Percentiles rank a stretch among this genome's conserved stretches.
These are phyloP conservation scores for Rhodomyrtus psidioides DNA, from an alignment of 441 rosid species.

Conservation along the genomic window DNA sequence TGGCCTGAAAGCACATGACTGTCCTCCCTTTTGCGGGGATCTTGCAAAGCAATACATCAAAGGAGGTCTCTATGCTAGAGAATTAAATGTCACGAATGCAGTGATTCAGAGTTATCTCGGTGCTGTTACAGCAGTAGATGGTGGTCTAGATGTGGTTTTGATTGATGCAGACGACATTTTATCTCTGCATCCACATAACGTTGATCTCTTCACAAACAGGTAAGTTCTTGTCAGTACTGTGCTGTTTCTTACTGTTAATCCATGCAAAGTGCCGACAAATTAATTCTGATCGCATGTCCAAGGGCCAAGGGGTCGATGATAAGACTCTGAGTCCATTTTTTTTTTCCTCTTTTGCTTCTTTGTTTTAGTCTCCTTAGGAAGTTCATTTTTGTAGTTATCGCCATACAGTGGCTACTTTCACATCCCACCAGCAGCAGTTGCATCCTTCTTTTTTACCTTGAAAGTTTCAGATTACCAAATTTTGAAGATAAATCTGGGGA, in stretches of 20 bases:
- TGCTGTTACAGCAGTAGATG: conserved; percentile 22
- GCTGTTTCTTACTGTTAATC: background rate
- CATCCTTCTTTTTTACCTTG: background rate
- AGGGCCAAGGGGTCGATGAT: background rate
- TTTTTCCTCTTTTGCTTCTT: background rate
- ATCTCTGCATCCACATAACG: conserved; percentile 10
- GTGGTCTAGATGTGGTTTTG: conserved; percentile 43
- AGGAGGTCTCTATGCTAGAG: conserved; percentile 43
- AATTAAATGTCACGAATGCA: conserved; percentile 34
- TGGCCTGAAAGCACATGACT: conserved; percentile 23
- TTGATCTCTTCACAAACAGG: conserved; percentile 16
- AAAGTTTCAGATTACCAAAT: background rate
- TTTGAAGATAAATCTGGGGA: background rate
- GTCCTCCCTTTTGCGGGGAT: conserved; percentile 46
- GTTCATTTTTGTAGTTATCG: background rate
- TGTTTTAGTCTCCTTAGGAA: background rate
- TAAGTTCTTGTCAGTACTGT: conserved; percentile 1
- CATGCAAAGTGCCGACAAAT: background rate
- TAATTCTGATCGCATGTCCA: background rate
- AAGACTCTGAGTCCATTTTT: background rate
- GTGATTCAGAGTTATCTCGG: conserved; percentile 40
- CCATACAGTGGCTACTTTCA: background rate
- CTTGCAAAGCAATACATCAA: conserved; percentile 30
- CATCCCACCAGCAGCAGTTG: background rate
- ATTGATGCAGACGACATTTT: conserved; percentile 54